A percentile compares a stretch with the other conserved stretches of the same genome.
These are phyloP conservation scores for Parathielavia hyrcaniae DNA, from an alignment of 495 filamentous ascomycete species.

Conservation along the genomic window DNA sequence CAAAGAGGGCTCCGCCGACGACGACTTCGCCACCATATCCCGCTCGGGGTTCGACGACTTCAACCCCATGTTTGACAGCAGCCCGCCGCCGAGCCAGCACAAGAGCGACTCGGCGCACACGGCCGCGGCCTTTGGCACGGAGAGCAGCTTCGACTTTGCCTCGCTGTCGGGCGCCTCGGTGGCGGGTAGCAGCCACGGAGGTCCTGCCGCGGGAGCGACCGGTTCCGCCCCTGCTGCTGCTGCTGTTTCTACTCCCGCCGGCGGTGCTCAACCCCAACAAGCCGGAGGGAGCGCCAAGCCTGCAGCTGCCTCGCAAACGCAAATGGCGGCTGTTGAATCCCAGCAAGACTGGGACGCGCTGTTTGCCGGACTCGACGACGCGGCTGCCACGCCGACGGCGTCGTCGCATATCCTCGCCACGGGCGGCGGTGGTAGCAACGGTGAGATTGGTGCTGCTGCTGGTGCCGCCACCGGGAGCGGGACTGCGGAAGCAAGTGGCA, in stretches of 20 bases:
- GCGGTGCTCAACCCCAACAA: neutral
- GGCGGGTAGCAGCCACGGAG: slow-evolving; percentile 42
- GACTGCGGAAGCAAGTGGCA: slow-evolving; percentile 26
- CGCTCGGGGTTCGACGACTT: slow-evolving; percentile 59
- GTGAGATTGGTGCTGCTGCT: neutral
- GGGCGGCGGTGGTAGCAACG: neutral
- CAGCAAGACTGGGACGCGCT: slow-evolving; percentile 91
- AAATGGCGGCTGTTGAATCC: slow-evolving; percentile 32
- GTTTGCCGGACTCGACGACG: slow-evolving; percentile 70
- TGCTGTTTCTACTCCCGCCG: slow-evolving; percentile 27
- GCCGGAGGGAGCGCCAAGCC: neutral
- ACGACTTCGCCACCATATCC: slow-evolving; percentile 66
- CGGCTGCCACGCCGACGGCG: slow-evolving; percentile 23
- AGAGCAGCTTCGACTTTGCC: slow-evolving; percentile 47
- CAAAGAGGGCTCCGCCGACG: slow-evolving; percentile 84
- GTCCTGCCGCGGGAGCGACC: too few relatives aligned
- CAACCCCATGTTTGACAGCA: slow-evolving; percentile 58
- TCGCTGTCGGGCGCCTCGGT: slow-evolving; percentile 38
- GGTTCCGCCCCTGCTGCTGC: slow-evolving; percentile 45
- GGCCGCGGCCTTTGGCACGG: slow-evolving; percentile 37
- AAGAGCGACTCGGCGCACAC: slow-evolving; percentile 43
- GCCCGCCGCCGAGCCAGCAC: slow-evolving; percentile 48
- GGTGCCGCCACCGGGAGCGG: slow-evolving; percentile 27
- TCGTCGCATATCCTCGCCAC: slow-evolving; percentile 21
- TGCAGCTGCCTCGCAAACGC: neutral